Conservation (phyloP, 192 early-diverging fungal genomes). For the Borealophlyctis nickersoniae region DNA sequence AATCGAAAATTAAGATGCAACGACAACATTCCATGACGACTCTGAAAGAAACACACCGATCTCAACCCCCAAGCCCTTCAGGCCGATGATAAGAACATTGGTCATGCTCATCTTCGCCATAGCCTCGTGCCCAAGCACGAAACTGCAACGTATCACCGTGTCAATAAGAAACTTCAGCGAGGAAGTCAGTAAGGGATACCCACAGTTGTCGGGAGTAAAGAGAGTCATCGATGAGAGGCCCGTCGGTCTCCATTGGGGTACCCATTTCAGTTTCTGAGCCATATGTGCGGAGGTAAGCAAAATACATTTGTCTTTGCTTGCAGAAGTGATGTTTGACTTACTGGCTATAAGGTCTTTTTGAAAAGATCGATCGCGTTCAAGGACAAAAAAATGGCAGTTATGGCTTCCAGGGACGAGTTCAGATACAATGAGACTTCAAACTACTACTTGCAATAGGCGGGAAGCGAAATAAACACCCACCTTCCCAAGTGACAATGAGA, state of each 20-base stretch:
- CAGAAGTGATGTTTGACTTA: no score
- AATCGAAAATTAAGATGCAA: not conserved
- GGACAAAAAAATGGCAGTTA: no score
- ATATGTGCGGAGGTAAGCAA: no score
- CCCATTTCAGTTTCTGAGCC: no score
- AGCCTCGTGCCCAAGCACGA: slow-evolving; percentile 74
- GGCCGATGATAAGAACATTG: slow-evolving; percentile 93
- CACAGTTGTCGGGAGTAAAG: slow-evolving; percentile 99
- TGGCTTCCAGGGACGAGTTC: no score
- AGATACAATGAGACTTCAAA: no score
- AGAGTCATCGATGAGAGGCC: slow-evolving; percentile 81
- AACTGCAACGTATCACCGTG: slow-evolving; percentile 6
- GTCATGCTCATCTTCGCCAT: slow-evolving; percentile 98
- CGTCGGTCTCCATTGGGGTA: slow-evolving; percentile 29
- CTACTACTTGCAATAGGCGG: no score
- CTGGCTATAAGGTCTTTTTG: no score
- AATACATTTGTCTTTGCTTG: no score
- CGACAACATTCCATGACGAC: not conserved
- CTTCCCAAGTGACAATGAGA: no score
- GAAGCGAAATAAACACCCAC: no score
- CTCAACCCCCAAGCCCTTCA: slow-evolving; percentile 96
- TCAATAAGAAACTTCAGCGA: not conserved
- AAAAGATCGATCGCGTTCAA: no score
- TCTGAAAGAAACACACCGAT: slow-evolving; percentile 65
- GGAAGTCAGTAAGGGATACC: slow-evolving; percentile 26